Evolutionary conservation across 2,329 filamentous ascomycete genomes (phyloP).

Genomic region (Zymoseptoria ardabiliae): DNA sequence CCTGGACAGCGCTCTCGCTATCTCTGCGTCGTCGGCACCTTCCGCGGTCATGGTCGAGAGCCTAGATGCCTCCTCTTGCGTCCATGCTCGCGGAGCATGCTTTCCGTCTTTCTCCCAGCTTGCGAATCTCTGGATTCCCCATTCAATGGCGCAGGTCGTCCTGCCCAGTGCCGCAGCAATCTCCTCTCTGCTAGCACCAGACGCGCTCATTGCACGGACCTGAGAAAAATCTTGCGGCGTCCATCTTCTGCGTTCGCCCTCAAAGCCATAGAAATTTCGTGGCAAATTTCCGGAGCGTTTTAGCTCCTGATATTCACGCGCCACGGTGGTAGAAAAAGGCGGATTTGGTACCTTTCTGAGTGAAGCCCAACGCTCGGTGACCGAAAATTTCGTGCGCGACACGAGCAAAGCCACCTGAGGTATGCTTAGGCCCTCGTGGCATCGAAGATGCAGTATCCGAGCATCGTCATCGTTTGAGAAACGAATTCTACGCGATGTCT

Average conservation of each 20-base stretch:
- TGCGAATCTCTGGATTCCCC: too few species aligned
- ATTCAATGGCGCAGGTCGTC: not conserved
- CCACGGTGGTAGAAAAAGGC: not conserved
- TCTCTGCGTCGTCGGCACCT: not conserved
- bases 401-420: not conserved
- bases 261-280: not conserved
- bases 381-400: not conserved
- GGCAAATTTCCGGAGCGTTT: not conserved
- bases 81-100: not conserved
- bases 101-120: too few species aligned
- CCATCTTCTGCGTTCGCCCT: not conserved
- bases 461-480: not conserved
- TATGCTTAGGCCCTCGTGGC: not conserved
- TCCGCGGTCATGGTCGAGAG: not conserved
- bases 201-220: not conserved
- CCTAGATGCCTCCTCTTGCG: not conserved
- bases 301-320: not conserved
- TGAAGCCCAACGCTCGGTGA: not conserved
- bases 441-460: not conserved
- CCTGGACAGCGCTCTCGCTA: not conserved
- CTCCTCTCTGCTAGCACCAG: not conserved
- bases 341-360: not conserved
- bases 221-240: not conserved
- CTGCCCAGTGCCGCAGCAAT: not conserved
- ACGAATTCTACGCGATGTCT: too few species aligned